Percentiles rank a stretch among this genome's conserved stretches.
These are phyloP conservation scores for Hygrophoropsis aurantiaca DNA, from an alignment of 768 basidiomycete genomes.

Conservation along the genomic window DNA sequence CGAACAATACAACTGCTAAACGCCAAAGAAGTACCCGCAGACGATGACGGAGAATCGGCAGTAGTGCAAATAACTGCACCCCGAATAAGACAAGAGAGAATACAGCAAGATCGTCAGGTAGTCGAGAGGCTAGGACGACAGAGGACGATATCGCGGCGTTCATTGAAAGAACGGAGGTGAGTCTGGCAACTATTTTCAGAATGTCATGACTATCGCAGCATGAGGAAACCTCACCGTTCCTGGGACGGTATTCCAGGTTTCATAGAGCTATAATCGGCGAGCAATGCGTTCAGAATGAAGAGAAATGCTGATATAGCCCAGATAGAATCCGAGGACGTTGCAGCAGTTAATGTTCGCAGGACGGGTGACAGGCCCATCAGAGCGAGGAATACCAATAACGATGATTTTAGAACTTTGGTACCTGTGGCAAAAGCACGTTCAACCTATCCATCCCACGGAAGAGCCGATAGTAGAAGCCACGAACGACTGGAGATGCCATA, in stretches of 20 bases:
- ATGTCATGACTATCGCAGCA: constrained; percentile 17
- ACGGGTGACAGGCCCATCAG: constrained; percentile 91
- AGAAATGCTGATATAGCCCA: constrained; percentile 91
- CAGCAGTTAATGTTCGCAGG: constrained; percentile 86
- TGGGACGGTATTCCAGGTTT: constrained; percentile 43
- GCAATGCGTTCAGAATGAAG: constrained; percentile 76
- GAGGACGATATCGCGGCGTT: constrained; percentile 92
- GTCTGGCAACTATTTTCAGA: constrained; percentile 41
- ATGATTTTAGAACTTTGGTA: constrained; percentile 74
- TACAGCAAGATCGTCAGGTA: constrained; percentile 79
- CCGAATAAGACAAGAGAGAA: constrained; percentile 88
- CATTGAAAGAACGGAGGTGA: constrained; percentile 83
- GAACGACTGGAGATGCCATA: constrained; percentile 21
- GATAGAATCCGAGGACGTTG: constrained; percentile 95
- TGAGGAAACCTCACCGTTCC: constrained; percentile 51
- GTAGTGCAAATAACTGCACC: constrained; percentile 80
- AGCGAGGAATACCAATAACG: constrained; percentile 83
- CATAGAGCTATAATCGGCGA: constrained; percentile 77
- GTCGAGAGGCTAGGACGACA: constrained; percentile 89
- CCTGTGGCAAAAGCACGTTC: constrained; percentile 37
- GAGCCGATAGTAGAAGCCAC: constrained; percentile 11
- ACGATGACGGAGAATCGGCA: constrained; percentile 74
- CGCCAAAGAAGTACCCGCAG: constrained; percentile 51
- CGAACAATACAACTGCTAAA: constrained; percentile 9
- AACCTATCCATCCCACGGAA: constrained; percentile 12